phyloP scores from a whole-genome alignment of 805 yeast species.

The Candida broadrunensis region DNA sequence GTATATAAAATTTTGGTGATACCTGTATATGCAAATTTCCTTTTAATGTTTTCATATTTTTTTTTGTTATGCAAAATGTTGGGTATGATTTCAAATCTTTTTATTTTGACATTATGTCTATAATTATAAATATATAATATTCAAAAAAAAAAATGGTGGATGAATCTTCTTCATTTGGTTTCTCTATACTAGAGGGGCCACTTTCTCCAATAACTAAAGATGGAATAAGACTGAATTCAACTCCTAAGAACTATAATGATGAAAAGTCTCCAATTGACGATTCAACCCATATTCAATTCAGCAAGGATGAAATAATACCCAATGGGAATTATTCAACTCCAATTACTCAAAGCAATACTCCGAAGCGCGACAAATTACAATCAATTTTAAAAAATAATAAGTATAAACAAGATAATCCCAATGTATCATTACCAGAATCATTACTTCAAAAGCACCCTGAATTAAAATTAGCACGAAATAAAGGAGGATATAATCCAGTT shows the following conservation, averaged over 20 bases:
- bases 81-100: too few species aligned
- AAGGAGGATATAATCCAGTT: constrained; percentile 25
- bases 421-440: constrained; percentile 6
- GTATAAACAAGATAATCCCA: neutral
- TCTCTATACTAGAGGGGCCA: constrained; percentile 7
- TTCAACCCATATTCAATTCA: constrained; percentile 3
- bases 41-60: too few species aligned
- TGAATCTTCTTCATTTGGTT: constrained; percentile 8
- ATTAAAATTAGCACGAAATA: constrained; percentile 12
- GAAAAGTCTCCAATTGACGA: constrained; percentile 10
- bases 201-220: constrained; percentile 10
- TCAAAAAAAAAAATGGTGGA: constrained; percentile 6
- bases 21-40: too few species aligned
- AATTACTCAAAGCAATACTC: neutral
- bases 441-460: constrained; percentile 16
- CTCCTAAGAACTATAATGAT: constrained; percentile 11
- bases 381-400: constrained; percentile 9
- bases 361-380: constrained; percentile 1
- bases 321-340: neutral
- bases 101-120: neutral
- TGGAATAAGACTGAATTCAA: constrained; percentile 13
- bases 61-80: too few species aligned
- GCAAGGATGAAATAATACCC: neutral
- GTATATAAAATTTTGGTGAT: too few species aligned
- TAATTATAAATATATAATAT: too few species aligned